Percentiles rank a stretch among this genome's conserved stretches.
Evolutionary conservation across 345 rosid genomes (phyloP).

Genomic region (Heritiera littoralis): DNA sequence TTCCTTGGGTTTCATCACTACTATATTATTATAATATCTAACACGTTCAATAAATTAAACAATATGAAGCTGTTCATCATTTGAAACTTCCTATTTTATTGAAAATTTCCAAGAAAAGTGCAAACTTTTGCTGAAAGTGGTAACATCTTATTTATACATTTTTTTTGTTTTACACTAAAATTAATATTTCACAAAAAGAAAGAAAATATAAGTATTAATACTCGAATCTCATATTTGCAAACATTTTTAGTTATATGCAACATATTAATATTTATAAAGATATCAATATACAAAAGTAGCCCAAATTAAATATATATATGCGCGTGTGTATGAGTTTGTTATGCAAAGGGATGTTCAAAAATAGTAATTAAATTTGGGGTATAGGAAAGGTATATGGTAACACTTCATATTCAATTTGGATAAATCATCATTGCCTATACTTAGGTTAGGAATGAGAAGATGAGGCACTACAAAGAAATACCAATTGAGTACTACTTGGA

Average conservation of each 20-base stretch:
- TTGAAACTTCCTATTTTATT: not conserved
- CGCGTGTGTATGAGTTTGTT: not conserved
- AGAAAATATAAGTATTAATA: too few relatives aligned
- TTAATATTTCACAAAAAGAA: too few relatives aligned
- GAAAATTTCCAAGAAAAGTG: not conserved
- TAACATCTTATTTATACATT: not conserved
- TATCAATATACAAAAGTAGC: too few relatives aligned
- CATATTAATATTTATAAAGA: too few relatives aligned
- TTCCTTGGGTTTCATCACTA: conserved; percentile 35
- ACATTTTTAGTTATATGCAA: too few relatives aligned
- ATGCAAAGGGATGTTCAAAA: not conserved
- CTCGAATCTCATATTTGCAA: too few relatives aligned
- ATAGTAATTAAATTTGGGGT: not conserved
- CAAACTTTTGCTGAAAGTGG: not conserved
- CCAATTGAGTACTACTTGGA: conserved; percentile 50
- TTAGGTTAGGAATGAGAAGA: not conserved
- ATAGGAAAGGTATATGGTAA: conserved; percentile 22
- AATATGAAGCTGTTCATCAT: not conserved
- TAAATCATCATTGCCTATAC: not conserved
- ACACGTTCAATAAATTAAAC: not conserved
- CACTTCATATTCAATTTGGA: conserved; percentile 33
- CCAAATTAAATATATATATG: too few relatives aligned
- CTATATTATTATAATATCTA: not conserved
- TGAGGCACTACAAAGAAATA: too few relatives aligned
- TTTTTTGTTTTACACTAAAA: too few relatives aligned